These are phyloP conservation scores for Neurospora pannonica DNA, from an alignment of 495 filamentous ascomycete genomes.

Conservation along the genomic window DNA sequence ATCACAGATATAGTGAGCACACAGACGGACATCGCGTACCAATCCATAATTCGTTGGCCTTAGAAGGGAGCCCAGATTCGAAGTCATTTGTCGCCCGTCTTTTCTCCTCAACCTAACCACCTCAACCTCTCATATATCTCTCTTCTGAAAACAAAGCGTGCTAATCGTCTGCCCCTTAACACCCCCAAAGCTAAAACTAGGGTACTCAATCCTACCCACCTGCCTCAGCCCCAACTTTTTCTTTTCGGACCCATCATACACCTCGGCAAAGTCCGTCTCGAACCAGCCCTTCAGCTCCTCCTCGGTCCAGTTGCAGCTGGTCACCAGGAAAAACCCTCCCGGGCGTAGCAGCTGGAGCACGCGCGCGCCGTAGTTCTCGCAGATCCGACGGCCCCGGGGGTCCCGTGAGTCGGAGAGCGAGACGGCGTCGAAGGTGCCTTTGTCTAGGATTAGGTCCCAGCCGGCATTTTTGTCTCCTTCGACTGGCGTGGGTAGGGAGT, in stretches of 20 bases:
- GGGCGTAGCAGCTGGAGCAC: constrained; percentile 54
- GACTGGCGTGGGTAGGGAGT: too few relatives aligned
- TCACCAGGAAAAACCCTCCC: constrained; percentile 71
- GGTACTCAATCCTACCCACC: constrained; percentile 66
- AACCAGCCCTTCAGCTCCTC: constrained; percentile 75
- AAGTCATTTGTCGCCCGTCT: neutral
- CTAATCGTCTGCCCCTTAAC: constrained; percentile 76
- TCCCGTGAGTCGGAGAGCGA: constrained; percentile 57
- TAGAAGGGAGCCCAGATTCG: neutral
- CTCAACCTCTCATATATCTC: neutral
- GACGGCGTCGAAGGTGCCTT: constrained; percentile 95
- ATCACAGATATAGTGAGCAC: neutral
- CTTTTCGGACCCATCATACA: neutral
- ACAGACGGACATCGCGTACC: neutral
- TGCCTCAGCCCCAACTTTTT: constrained; percentile 23
- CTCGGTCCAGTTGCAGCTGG: constrained; percentile 98
- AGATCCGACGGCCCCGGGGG: constrained; percentile 42
- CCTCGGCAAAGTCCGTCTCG: constrained; percentile 22
- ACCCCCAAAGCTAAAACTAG: constrained; percentile 76
- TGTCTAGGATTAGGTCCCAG: constrained; percentile 88
- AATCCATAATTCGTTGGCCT: neutral
- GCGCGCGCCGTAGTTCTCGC: constrained; percentile 62
- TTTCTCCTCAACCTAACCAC: neutral
- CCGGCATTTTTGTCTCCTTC: constrained; percentile 28
- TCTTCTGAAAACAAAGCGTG: constrained; percentile 64